phyloP scores from a whole-genome alignment of 1,284 basidiomycete species.

The Inonotus obliquus region DNA sequence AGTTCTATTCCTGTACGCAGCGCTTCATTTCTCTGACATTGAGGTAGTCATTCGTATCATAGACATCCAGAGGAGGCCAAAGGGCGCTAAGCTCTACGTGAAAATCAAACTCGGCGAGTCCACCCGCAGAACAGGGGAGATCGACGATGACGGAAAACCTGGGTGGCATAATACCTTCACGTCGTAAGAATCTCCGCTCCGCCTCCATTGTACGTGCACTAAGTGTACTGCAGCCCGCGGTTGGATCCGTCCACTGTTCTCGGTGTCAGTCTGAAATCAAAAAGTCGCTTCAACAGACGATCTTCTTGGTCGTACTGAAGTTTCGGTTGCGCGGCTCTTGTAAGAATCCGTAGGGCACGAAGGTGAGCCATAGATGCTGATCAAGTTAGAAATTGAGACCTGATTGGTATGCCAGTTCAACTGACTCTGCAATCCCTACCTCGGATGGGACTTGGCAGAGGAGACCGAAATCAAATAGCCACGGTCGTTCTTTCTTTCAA shows the following conservation, averaged over 20 bases:
- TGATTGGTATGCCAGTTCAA: neutral
- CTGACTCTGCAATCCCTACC: too few species aligned
- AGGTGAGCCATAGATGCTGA: neutral
- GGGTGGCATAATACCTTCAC: neutral
- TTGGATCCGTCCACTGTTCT: neutral
- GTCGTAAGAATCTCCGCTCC: neutral
- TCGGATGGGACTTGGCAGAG: neutral
- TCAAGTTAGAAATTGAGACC: neutral
- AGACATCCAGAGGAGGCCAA: neutral
- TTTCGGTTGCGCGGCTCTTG: neutral
- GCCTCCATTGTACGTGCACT: neutral
- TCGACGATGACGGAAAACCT: neutral
- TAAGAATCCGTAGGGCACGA: neutral
- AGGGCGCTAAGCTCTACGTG: neutral
- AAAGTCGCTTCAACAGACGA: neutral
- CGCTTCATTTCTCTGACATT: neutral
- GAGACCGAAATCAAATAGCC: neutral
- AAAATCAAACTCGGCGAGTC: neutral
- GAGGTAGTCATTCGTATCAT: neutral
- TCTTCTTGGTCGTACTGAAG: neutral
- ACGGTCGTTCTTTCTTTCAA: neutral
- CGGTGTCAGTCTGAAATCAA: neutral
- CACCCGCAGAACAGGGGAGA: neutral
- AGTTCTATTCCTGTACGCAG: neutral
- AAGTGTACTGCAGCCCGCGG: neutral